phyloP scores from a whole-genome alignment of 257 asterid genomes.

The Solanum etuberosum region DNA sequence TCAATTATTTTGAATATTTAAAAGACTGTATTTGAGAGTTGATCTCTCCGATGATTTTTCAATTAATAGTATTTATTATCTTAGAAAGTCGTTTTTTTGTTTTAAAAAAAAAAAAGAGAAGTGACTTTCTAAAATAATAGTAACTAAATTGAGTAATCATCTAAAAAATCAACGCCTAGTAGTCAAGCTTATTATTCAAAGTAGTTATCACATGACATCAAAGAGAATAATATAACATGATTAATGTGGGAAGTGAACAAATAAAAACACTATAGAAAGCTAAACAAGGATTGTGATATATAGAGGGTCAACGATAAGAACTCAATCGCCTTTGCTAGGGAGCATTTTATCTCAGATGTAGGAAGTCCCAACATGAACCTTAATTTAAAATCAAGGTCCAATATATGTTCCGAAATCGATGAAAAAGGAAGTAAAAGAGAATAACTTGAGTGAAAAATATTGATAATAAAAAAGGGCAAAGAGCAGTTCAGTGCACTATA shows the following conservation, averaged over 20 bases:
- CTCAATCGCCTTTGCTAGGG: accelerated
- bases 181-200: neutral
- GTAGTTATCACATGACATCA: neutral
- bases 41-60: neutral
- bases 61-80: neutral
- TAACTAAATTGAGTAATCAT: neutral
- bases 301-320: neutral
- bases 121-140: neutral
- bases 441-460: neutral
- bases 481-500: accelerated
- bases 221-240: neutral
- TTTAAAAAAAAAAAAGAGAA: accelerated
- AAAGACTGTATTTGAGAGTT: neutral
- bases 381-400: neutral
- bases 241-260: neutral
- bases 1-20: neutral
- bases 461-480: too few relatives aligned
- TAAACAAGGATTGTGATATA: neutral
- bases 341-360: neutral
- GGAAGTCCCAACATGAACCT: neutral
- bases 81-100: neutral
- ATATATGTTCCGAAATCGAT: neutral
- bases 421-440: neutral
- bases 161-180: neutral
- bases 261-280: neutral